These are phyloP conservation scores for Elsinoe fawcettii DNA, from an alignment of 2,329 filamentous ascomycete species.

Conservation along the genomic window DNA sequence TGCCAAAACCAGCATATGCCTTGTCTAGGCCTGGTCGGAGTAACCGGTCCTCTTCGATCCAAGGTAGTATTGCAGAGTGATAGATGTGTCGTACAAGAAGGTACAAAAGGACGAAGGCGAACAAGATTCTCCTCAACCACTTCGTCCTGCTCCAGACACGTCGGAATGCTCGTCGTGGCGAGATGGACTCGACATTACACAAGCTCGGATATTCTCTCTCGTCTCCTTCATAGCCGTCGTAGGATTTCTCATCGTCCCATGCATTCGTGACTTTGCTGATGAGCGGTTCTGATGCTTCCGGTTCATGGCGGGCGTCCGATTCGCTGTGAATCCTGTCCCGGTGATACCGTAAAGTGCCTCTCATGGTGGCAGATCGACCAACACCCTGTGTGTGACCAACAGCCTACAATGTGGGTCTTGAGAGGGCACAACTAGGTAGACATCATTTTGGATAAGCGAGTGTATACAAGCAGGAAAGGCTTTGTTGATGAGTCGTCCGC, in stretches of 20 bases:
- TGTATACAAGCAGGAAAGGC: neutral
- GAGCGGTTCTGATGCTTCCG: slow-evolving; percentile 15
- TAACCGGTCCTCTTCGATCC: slow-evolving; percentile 28
- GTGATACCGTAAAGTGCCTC: neutral
- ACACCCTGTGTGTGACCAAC: neutral
- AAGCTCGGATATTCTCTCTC: slow-evolving; percentile 18
- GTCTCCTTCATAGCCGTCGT: slow-evolving; percentile 17
- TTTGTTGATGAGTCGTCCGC: slow-evolving; percentile 1
- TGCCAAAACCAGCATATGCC: slow-evolving; percentile 25
- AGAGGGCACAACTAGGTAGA: neutral
- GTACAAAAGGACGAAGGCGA: slow-evolving; percentile 27
- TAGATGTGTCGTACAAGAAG: slow-evolving; percentile 30
- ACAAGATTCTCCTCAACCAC: slow-evolving; percentile 26
- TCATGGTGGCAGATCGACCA: neutral
- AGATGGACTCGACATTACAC: slow-evolving; percentile 32
- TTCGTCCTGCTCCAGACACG: slow-evolving; percentile 19
- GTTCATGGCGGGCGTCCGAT: slow-evolving; percentile 10
- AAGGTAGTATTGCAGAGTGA: slow-evolving; percentile 32
- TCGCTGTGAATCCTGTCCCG: slow-evolving; percentile 8
- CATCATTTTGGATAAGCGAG: slow-evolving; percentile 4
- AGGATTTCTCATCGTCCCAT: slow-evolving; percentile 21
- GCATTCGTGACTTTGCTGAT: slow-evolving; percentile 25
- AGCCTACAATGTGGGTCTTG: neutral
- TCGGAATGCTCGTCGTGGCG: slow-evolving; percentile 22
- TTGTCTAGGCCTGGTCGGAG: slow-evolving; percentile 30